Evolutionary conservation across 768 basidiomycete species (phyloP).

Genomic region (Pisolithus tinctorius): DNA sequence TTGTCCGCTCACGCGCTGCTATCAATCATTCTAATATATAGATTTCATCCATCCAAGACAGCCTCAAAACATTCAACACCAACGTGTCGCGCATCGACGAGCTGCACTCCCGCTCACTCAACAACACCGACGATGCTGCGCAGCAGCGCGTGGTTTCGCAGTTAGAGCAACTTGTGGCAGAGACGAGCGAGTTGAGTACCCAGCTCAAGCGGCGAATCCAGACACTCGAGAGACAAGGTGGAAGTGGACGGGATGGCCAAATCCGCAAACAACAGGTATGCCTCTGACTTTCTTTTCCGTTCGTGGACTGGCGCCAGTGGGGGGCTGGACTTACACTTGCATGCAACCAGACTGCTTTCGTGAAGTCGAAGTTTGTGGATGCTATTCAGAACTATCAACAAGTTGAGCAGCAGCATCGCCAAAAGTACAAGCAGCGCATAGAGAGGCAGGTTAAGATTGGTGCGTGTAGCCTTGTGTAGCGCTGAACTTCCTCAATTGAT

Average conservation of each 20-base stretch:
- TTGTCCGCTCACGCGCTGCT: slow-evolving; percentile 17
- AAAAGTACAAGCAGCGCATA: slow-evolving; percentile 73
- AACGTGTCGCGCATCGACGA: slow-evolving; percentile 67
- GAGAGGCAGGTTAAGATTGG: slow-evolving; percentile 87
- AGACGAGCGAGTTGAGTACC: slow-evolving; percentile 65
- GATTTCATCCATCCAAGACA: slow-evolving; percentile 75
- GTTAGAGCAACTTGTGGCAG: slow-evolving; percentile 61
- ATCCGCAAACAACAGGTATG: slow-evolving; percentile 73
- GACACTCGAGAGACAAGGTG: slow-evolving; percentile 59
- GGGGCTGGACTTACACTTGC: slow-evolving; percentile 8
- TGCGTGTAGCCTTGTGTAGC: slow-evolving; percentile 22
- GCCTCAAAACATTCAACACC: slow-evolving; percentile 56
- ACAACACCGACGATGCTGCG: slow-evolving; percentile 66
- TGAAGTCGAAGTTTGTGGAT: slow-evolving; percentile 77
- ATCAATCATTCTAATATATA: background rate
- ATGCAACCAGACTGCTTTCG: slow-evolving; percentile 44
- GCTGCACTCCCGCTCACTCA: slow-evolving; percentile 67
- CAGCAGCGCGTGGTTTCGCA: slow-evolving; percentile 54
- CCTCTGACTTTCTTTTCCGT: background rate
- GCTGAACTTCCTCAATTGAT: background rate
- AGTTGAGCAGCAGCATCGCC: slow-evolving; percentile 74
- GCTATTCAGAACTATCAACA: slow-evolving; percentile 80
- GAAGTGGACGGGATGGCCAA: slow-evolving; percentile 58
- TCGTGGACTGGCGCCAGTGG: slow-evolving; percentile 7
- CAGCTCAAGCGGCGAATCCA: slow-evolving; percentile 69